Base-by-base conservation (phyloP, 129 eudicot genomes). In the Glebionis coronaria region DNA sequence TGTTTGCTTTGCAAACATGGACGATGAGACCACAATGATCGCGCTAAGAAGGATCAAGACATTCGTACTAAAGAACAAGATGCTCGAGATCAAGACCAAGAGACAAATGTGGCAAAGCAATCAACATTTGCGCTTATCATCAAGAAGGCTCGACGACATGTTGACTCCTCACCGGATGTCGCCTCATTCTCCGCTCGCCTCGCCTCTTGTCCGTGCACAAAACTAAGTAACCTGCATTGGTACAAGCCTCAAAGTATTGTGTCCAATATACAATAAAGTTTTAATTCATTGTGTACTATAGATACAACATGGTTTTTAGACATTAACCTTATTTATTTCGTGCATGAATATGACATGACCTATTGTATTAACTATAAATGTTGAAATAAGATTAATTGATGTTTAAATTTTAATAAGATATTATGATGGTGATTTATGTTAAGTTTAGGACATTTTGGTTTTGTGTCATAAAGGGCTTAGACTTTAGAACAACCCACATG, bases 1-100 rank as follows among this genome's bases (percentile, higher is more conserved):
- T 28, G 85, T 84, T 21, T 84, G 89, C 46, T 80, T 77, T 49
- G 89, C 89, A 20, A 84, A 84, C 13, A 84, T 84, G 90, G 79
- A 75, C 12, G 83, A 84, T 12, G 83, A 84, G 64, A 84, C 90
- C 0, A 59, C 83, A 73, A 60, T 72, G 60, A 67, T 78, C 12
- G 86, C 90, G 4, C 55, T 84, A 53, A 61, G 86, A 25, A 53
- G 86, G 64, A 84, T 84, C 19, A 75, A 61, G 11, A 75, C 50
- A 13, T 84, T 78, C 27, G 81, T 81, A 45, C 44, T 66, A 5
- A 76, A 80, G 59, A 71, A 40, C 23, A 67, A 72, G 57, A 73
- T 35, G 59, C 58, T 75, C 16, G 77, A 71, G 55, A 70, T 75
- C 38, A 25, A 78, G 51, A 65, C 73, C 1, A 79, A 52, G 61